Conservation (phyloP, 2,329 filamentous ascomycete genomes). For the Talaromyces rugulosus region DNA sequence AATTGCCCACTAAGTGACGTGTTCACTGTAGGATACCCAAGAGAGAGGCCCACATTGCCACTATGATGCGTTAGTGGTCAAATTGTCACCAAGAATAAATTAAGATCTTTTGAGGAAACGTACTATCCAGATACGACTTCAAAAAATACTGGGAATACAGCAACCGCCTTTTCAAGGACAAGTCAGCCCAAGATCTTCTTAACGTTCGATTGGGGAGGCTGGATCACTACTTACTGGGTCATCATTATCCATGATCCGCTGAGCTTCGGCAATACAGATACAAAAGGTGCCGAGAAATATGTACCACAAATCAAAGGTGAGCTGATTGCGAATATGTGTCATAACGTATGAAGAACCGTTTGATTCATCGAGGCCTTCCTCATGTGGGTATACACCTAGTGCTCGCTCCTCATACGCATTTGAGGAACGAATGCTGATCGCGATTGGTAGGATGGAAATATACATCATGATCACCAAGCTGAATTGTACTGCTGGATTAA, state of each 20-base stretch:
- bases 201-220: too few relatives aligned
- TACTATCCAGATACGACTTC: too few relatives aligned
- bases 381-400: slow-evolving; percentile 52
- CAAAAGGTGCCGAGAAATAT: slow-evolving; percentile 53
- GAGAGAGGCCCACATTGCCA: slow-evolving; percentile 41
- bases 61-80: slow-evolving; percentile 8
- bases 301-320: slow-evolving; percentile 60
- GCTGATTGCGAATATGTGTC: slow-evolving; percentile 54
- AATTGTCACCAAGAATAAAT: slow-evolving; percentile 29
- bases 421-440: slow-evolving; percentile 57
- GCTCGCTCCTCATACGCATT: slow-evolving; percentile 60
- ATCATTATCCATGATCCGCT: slow-evolving; percentile 43
- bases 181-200: too few relatives aligned
- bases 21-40: slow-evolving; percentile 41
- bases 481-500: slow-evolving; percentile 33
- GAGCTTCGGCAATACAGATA: slow-evolving; percentile 54
- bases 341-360: slow-evolving; percentile 20
- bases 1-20: slow-evolving; percentile 46
- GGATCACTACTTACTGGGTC: slow-evolving; percentile 48
- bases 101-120: slow-evolving; percentile 9
- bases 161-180: too few relatives aligned
- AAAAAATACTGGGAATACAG: too few relatives aligned
- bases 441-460: slow-evolving; percentile 58
- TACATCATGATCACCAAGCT: slow-evolving; percentile 61
- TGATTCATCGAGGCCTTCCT: slow-evolving; percentile 11